Evolutionary conservation across 2,329 filamentous ascomycete genomes (phyloP).

Genomic region (Penicillium sp.): DNA sequence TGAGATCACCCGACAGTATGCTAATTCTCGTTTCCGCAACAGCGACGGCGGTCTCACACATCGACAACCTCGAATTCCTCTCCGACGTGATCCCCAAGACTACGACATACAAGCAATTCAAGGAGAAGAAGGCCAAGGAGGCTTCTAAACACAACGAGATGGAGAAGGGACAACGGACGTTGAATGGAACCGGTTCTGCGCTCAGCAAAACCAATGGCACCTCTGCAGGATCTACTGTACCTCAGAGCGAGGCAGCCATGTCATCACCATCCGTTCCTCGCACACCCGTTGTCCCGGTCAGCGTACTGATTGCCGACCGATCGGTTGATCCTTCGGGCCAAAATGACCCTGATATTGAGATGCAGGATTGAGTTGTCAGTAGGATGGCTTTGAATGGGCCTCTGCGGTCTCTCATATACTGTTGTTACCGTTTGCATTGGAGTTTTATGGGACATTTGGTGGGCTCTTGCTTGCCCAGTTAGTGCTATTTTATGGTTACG

Average conservation of each 20-base stretch:
- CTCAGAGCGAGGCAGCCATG: slow-evolving; percentile 19
- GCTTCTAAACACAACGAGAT: slow-evolving; percentile 30
- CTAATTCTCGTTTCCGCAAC: slow-evolving; percentile 14
- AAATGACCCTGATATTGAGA: slow-evolving; percentile 59
- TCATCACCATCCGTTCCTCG: slow-evolving; percentile 32
- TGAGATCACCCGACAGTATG: neutral
- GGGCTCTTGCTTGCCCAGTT: slow-evolving; percentile 8
- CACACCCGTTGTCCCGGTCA: slow-evolving; percentile 48
- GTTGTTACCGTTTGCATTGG: slow-evolving; percentile 22
- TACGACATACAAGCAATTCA: slow-evolving; percentile 75
- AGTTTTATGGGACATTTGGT: slow-evolving; percentile 18
- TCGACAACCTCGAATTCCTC: slow-evolving; percentile 94
- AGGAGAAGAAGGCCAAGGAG: slow-evolving; percentile 58
- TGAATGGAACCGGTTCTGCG: slow-evolving; percentile 31
- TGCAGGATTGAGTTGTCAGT: slow-evolving; percentile 42
- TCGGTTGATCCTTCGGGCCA: slow-evolving; percentile 49
- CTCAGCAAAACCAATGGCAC: slow-evolving; percentile 27
- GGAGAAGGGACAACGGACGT: slow-evolving; percentile 42
- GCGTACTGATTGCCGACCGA: slow-evolving; percentile 57
- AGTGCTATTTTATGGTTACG: slow-evolving; percentile 4
- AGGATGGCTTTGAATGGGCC: neutral
- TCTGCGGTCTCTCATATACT: slow-evolving; percentile 10
- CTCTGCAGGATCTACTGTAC: slow-evolving; percentile 12
- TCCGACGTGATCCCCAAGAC: slow-evolving; percentile 89
- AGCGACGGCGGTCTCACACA: slow-evolving; percentile 82